A percentile compares a stretch with the other conserved stretches of the same genome.
Conservation (phyloP, 2,329 filamentous ascomycete species). For the Colletotrichum sp. region DNA sequence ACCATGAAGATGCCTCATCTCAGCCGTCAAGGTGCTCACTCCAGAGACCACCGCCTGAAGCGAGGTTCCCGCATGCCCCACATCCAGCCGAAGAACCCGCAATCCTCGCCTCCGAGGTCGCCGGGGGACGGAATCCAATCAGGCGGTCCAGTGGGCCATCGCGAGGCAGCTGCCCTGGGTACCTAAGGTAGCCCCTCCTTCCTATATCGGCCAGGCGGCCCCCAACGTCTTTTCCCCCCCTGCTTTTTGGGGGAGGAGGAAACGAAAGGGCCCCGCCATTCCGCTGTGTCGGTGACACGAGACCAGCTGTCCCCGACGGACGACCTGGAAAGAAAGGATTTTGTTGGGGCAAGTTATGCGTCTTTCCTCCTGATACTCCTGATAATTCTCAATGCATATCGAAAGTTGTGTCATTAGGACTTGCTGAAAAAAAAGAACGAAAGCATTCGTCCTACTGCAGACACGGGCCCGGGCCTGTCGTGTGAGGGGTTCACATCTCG, state of each 20-base stretch:
- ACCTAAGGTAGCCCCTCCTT: not conserved
- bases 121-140: not conserved
- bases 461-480: not conserved
- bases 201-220: not conserved
- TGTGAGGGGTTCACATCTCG: not conserved
- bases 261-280: not conserved
- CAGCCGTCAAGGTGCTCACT: not conserved
- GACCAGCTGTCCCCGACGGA: not conserved
- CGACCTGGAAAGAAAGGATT: not conserved
- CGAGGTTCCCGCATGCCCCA: not conserved
- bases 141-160: not conserved
- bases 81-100: slow-evolving; percentile 9
- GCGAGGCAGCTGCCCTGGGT: not conserved
- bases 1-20: not conserved
- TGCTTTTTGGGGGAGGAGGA: not conserved
- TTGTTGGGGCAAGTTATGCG: not conserved
- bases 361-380: rapidly evolving
- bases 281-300: not conserved
- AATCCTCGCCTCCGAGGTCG: not conserved
- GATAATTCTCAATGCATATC: not conserved
- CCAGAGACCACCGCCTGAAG: not conserved
- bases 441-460: not conserved
- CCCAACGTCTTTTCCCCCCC: not conserved
- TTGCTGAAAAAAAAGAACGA: not conserved
- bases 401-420: not conserved